Evolutionary conservation across 2,329 filamentous ascomycete genomes (phyloP).

Genomic region (Phoma sp.): DNA sequence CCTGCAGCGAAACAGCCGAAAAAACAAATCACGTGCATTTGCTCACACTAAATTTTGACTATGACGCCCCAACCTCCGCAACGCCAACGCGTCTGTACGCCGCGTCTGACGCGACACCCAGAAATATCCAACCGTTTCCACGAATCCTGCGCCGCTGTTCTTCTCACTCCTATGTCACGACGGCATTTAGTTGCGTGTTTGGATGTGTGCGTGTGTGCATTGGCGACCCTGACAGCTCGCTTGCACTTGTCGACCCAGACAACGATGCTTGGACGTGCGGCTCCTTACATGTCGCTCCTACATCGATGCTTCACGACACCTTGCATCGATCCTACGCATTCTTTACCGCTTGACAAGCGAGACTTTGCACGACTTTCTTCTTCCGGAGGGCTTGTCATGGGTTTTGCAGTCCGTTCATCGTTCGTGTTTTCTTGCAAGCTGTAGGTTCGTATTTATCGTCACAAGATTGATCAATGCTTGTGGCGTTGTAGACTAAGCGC

Average conservation of each 20-base stretch:
- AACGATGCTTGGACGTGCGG: slow-evolving; percentile 1
- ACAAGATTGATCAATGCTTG: neutral
- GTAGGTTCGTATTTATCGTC: neutral
- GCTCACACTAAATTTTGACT: slow-evolving; percentile 12
- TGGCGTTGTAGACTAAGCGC: neutral
- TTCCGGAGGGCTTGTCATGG: too few species aligned
- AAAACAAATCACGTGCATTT: slow-evolving; percentile 7
- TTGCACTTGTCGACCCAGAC: neutral
- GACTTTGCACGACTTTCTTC: too few species aligned
- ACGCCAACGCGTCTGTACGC: slow-evolving; percentile 6
- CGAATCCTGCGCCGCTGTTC: neutral
- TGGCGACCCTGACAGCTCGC: slow-evolving; percentile 1
- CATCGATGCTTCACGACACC: neutral
- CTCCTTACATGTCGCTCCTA: neutral
- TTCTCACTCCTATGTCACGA: neutral
- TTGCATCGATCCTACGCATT: neutral
- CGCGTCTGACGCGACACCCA: slow-evolving; percentile 15
- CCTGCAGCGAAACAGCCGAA: slow-evolving; percentile 15
- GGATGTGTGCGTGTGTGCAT: neutral
- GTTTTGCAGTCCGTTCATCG: too few species aligned
- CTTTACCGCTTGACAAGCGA: neutral
- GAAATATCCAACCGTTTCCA: neutral
- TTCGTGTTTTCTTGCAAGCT: neutral
- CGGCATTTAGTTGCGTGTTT: too few species aligned
- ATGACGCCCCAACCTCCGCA: slow-evolving; percentile 14